Conservation (phyloP, 2,329 filamentous ascomycete genomes). For the Colletotrichum karsti region DNA sequence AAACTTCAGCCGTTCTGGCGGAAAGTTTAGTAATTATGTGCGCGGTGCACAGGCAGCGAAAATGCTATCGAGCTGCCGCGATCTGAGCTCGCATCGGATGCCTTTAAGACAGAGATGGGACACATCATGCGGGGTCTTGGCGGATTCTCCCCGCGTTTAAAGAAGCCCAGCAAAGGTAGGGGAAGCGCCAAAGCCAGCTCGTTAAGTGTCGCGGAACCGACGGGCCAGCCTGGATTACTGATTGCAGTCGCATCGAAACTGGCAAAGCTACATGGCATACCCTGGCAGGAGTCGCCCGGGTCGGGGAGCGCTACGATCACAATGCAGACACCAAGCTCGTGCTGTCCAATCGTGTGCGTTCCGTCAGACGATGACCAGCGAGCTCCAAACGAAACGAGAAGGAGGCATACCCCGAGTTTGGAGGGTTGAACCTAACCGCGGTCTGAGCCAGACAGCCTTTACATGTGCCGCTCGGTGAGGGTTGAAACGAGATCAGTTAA, state of each 20-base stretch:
- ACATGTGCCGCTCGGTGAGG: constrained; percentile 26
- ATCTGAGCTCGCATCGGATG: constrained; percentile 6
- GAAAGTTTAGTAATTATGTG: neutral
- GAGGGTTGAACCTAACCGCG: constrained; percentile 18
- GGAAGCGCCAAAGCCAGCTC: neutral
- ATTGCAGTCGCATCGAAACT: neutral
- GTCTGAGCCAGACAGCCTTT: constrained; percentile 4
- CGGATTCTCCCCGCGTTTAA: constrained; percentile 4
- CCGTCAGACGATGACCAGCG: neutral
- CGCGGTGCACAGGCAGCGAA: neutral
- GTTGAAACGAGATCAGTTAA: constrained; percentile 22
- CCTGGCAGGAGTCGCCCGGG: neutral
- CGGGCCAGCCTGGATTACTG: neutral
- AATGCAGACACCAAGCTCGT: constrained; percentile 7
- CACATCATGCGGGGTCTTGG: constrained; percentile 16
- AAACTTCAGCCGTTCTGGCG: neutral
- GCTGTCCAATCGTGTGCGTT: constrained; percentile 4
- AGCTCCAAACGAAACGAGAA: constrained; percentile 14
- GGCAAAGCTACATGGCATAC: neutral
- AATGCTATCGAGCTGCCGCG: neutral
- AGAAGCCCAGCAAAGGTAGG: neutral
- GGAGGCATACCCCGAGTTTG: constrained; percentile 10
- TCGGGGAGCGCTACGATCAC: neutral
- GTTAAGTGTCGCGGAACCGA: neutral
- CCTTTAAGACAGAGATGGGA: neutral